phyloP scores from a whole-genome alignment of 2,329 filamentous ascomycete species.

The Hortaea sp. region DNA sequence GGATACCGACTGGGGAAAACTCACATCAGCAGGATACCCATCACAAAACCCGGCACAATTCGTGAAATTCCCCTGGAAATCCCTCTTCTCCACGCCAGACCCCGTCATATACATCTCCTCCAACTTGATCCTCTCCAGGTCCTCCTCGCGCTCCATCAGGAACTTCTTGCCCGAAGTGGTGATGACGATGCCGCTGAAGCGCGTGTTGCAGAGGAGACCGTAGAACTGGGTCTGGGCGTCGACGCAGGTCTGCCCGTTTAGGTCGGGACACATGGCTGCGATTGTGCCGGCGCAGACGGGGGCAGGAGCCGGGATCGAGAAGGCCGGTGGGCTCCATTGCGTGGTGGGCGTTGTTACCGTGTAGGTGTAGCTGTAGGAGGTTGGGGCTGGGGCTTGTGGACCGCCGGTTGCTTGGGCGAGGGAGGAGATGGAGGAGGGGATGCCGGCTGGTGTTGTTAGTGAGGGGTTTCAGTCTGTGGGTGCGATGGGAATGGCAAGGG shows the following conservation, averaged over 20 bases:
- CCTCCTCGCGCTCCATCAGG: not conserved
- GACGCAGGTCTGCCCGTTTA: constrained; percentile 7
- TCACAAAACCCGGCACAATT: constrained; percentile 11
- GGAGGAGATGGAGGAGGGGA: not conserved
- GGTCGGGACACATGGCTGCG: constrained; percentile 8
- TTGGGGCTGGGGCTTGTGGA: not conserved
- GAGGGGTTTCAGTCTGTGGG: not conserved
- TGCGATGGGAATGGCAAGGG: not conserved
- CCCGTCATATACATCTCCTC: not conserved
- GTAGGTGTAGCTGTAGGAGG: constrained; percentile 8
- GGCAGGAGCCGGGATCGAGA: constrained; percentile 7
- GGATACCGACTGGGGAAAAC: too few relatives aligned
- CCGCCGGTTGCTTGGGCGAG: not conserved
- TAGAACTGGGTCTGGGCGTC: constrained; percentile 7
- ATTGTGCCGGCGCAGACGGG: constrained; percentile 7
- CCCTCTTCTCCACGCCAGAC: constrained; percentile 5
- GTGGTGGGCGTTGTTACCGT: constrained; percentile 12
- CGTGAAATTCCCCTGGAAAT: constrained; percentile 7
- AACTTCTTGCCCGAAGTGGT: constrained; percentile 11
- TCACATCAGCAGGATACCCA: constrained; percentile 4
- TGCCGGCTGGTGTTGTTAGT: constrained; percentile 2
- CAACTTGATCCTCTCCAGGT: not conserved
- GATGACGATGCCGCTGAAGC: constrained; percentile 11
- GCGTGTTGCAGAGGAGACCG: constrained; percentile 12
- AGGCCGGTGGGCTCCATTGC: constrained; percentile 7